These are phyloP conservation scores for Sechiopsis laciniata DNA, from an alignment of 306 rosid genomes.

Conservation along the genomic window DNA sequence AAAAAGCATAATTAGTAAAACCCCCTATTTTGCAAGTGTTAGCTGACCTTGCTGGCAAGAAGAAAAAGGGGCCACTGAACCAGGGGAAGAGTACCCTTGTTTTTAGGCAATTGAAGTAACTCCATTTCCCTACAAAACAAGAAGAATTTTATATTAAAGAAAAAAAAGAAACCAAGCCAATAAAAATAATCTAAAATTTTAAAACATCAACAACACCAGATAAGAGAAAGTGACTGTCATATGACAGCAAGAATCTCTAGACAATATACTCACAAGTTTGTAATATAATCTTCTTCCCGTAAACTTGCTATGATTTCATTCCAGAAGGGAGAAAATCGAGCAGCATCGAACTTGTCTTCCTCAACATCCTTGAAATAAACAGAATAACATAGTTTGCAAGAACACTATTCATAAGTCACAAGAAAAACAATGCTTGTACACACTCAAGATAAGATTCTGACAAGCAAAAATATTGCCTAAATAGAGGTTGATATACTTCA, in stretches of 20 bases:
- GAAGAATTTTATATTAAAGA: background rate
- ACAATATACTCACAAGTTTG: conserved; percentile 61
- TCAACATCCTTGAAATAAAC: conserved; percentile 46
- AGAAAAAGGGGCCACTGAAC: conserved; percentile 99
- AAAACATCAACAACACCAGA: conserved; percentile 10
- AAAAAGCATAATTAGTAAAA: background rate
- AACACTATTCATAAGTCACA: conserved; percentile 1
- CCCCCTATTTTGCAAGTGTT: background rate
- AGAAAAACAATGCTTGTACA: background rate
- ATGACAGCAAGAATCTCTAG: background rate
- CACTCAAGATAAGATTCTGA: background rate
- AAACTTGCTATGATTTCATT: conserved; percentile 73
- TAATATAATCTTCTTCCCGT: conserved; percentile 91
- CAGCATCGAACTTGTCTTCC: conserved; percentile 66
- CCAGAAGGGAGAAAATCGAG: conserved; percentile 87
- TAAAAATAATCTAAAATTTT: background rate
- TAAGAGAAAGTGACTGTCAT: conserved; percentile 5
- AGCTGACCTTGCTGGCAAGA: conserved; percentile 87
- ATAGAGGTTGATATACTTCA: background rate
- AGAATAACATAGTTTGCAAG: conserved; percentile 19
- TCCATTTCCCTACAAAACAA: conserved; percentile 62
- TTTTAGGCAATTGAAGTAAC: conserved; percentile 74
- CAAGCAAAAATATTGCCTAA: background rate
- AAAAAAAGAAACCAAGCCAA: conserved; percentile 5
- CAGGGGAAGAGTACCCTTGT: conserved; percentile 61